Conservation (phyloP, 2,329 filamentous ascomycete genomes). For the Tolypocladium album region DNA sequence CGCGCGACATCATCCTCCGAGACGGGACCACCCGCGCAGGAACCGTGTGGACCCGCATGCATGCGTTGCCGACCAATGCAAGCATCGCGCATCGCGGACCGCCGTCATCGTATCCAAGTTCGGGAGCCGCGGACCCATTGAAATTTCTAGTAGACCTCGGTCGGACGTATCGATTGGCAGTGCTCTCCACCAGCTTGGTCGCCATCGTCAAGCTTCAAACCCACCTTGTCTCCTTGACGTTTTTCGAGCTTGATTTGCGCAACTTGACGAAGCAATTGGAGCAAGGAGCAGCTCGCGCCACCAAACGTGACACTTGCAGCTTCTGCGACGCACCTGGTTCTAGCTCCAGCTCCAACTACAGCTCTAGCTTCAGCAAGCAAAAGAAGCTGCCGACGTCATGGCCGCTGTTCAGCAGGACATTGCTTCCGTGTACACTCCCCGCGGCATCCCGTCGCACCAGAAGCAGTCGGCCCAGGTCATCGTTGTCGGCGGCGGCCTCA, state of each 20-base stretch:
- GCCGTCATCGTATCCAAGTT: not conserved
- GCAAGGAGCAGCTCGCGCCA: not conserved
- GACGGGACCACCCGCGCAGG: not conserved
- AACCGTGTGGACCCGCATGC: not conserved
- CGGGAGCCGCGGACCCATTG: not conserved
- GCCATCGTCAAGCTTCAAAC: not conserved
- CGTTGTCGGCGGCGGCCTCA: conserved; percentile 13
- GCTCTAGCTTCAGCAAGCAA: not conserved
- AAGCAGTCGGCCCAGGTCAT: conserved; percentile 11
- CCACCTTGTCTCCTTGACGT: not conserved
- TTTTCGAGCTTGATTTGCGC: not conserved
- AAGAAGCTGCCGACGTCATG: not conserved
- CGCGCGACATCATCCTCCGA: not conserved
- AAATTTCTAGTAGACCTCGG: not conserved
- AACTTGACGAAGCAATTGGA: not conserved
- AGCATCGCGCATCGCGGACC: not conserved
- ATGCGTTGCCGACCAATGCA: not conserved
- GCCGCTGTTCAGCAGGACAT: not conserved
- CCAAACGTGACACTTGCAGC: not conserved
- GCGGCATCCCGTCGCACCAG: not conserved
- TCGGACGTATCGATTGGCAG: not conserved
- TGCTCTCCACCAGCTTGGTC: not conserved
- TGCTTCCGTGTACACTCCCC: not conserved
- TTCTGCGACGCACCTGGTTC: not conserved
- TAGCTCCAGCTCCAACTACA: not conserved